A percentile compares a stretch with the other conserved stretches of the same genome.
phyloP scores from a whole-genome alignment of 306 rosid genomes.

The Sophora flavescens region DNA sequence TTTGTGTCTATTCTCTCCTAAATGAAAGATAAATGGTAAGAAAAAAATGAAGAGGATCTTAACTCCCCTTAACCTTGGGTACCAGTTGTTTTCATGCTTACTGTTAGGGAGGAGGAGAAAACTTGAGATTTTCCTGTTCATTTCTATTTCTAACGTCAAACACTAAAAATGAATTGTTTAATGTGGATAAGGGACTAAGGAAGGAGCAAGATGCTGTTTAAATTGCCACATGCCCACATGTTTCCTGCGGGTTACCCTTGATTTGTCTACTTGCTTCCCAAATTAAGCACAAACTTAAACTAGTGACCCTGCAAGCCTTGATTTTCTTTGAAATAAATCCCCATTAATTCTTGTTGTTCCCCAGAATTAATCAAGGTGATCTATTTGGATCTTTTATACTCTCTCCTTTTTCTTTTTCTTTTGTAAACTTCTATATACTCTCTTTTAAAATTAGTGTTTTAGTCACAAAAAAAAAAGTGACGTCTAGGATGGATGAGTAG shows the following conservation, averaged over 20 bases:
- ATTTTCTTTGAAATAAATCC: slow-evolving; percentile 26
- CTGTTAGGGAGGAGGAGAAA: background rate
- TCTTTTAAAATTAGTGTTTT: slow-evolving; percentile 48
- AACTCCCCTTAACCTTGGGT: slow-evolving; percentile 20
- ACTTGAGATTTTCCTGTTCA: background rate
- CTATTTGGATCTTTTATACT: slow-evolving; percentile 36
- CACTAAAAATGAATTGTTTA: slow-evolving; percentile 39
- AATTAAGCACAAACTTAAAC: slow-evolving; percentile 38
- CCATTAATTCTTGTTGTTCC: slow-evolving; percentile 42
- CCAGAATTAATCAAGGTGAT: slow-evolving; percentile 34
- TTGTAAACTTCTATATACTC: background rate
- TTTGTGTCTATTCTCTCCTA: too few species aligned
- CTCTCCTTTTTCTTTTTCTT: background rate
- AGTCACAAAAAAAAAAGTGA: too few species aligned
- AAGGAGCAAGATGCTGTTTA: slow-evolving; percentile 52
- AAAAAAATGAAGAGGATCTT: too few species aligned
- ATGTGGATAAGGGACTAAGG: slow-evolving; percentile 38
- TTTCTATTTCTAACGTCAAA: slow-evolving; percentile 37
- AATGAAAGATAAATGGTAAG: too few species aligned
- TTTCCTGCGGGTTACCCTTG: slow-evolving; percentile 39
- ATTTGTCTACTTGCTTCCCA: slow-evolving; percentile 50
- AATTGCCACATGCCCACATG: slow-evolving; percentile 43
- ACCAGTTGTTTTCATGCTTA: slow-evolving; percentile 40
- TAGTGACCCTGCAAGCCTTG: slow-evolving; percentile 40
- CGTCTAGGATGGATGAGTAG: too few species aligned